Base-by-base conservation (phyloP, 352 stramenopile species). In the Globisporangium perplexum region DNA sequence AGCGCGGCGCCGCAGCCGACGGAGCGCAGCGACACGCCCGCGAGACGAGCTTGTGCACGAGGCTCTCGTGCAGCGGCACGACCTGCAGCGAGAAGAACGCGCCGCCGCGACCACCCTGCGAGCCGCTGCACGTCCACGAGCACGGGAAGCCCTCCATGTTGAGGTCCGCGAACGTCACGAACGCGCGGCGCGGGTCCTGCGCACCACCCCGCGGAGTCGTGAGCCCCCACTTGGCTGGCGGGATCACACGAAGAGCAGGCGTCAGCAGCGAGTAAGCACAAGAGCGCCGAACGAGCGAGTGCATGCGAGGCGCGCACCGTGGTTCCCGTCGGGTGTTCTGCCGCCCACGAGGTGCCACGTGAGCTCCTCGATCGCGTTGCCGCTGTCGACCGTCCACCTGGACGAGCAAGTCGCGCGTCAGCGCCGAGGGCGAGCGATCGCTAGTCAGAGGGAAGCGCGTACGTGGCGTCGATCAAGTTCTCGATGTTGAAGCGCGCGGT, bases 71-170 rank as follows among this genome's bases (percentile, higher is more conserved):
- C n/a, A 93, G 55, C 5, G 45, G 47, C 1, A 60, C 47, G 7
- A 78, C 26, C 30, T 66, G 43, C 6, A 93, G 60, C 3, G 70
- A 77, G 50, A 87, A 89, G 55, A 93, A 93, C 18, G 68, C 77
- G 2, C 82, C 82, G 22, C 82, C 82, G 30, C 82, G 77, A 28
- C 82, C 82, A 23, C 69, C 79, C 60, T 93, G 82, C 2, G 82
- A 93, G 5, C 82, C 82, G 50, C 73, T 77, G 66, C 82, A 93
- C 2, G 57, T 15, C 11, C 65, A 72, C 4, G 82, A 93, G 53
- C 82, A 93, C n/a, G 82, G 82, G 42, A 79, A 93, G 0, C 82
- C 82, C 51, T 93, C 75, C 79, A 90, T 89, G 43, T 93, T 93
- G 47, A 93, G 66, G 50, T 93, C 82, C 1, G 55, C 79, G 60